A percentile compares a stretch with the other conserved stretches of the same genome.
Conservation (phyloP, 768 basidiomycete genomes). For the Lyophyllum decastes region DNA sequence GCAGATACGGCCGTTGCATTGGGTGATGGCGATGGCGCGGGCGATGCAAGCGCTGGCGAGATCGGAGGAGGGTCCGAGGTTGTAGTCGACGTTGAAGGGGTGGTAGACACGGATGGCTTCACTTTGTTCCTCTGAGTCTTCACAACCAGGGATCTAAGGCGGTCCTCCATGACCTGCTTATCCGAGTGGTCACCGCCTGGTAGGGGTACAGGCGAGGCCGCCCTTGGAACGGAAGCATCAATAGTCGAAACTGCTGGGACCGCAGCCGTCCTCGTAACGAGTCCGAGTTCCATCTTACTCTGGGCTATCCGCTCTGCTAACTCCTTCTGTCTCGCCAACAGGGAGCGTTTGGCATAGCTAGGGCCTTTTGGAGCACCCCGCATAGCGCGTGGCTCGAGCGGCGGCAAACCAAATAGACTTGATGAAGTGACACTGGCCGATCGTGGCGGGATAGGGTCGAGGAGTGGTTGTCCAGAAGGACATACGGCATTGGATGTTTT, state of each 20-base stretch:
- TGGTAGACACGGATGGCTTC: constrained; percentile 3
- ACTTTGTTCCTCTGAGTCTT: constrained; percentile 36
- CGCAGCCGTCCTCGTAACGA: not conserved
- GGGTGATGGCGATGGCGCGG: not conserved
- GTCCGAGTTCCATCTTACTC: constrained; percentile 36
- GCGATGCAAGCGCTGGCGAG: not conserved
- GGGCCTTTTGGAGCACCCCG: constrained; percentile 38
- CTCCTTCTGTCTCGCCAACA: constrained; percentile 44
- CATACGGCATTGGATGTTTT: not conserved
- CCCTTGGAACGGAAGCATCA: not conserved
- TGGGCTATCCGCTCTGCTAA: constrained; percentile 43
- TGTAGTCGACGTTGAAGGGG: constrained; percentile 3
- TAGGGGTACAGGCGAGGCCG: not conserved
- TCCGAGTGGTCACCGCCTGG: constrained; percentile 9
- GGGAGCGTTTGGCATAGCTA: constrained; percentile 37
- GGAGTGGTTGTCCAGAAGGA: not conserved
- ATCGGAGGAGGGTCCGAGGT: constrained; percentile 6
- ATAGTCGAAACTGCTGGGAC: not conserved
- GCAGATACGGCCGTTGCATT: not conserved
- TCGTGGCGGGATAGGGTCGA: not conserved
- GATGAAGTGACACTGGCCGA: not conserved
- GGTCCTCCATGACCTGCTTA: constrained; percentile 43
- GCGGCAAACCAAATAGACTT: constrained; percentile 17
- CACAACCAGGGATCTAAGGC: constrained; percentile 38
- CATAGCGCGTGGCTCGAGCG: constrained; percentile 40